Base-by-base conservation (phyloP, 2,329 filamentous ascomycete species). In the Lomentospora prolificans region DNA sequence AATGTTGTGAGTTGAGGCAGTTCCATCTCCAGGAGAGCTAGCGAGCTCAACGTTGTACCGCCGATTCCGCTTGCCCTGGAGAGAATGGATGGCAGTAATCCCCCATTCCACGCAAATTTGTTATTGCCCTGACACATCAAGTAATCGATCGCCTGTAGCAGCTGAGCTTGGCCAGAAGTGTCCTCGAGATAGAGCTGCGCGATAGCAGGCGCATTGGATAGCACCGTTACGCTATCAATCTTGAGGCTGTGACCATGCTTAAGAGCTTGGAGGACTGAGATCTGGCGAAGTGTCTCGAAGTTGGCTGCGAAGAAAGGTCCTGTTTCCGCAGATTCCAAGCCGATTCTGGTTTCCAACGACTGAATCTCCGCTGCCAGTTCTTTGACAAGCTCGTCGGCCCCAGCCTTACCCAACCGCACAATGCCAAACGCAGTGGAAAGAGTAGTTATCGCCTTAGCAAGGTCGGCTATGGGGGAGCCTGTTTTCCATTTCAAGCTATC, bases 11-110 rank as follows among this genome's bases (percentile, higher is more conserved):
- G 70, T 3, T 79, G 71, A 7, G 82, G 81, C 52, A 88, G 69
- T 63, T 90, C 86, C 1, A 75, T 72, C 66, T 87, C 83, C 0
- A 90, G 72, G 17, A 86, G 73, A 48, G 79, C 75, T 51, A 90
- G 70, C 44, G 82, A 80, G 50, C 76, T 76, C 39, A 90, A 70
- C 50, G 72, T 78, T 0, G 84, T 80, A 24, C 75, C 71, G 10
- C 70, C 69, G 17, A 84, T 66, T 1, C 67, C 69, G 53, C 77
- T 71, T 50, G 86, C 67, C 60, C 78, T 83, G 12, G 72, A 70
- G 61, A 88, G 70, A 3, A 89, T 63, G 0, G 76, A 75, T 14
- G 64, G 60, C 3, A 66, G 59, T 48, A 75, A 65, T 53, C 67
- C 70, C 17, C 73, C 72, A 53, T 73, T 66, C 71, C 73, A 74